phyloP scores from a whole-genome alignment of 2,329 filamentous ascomycete genomes.

The Leptographium galeiforme region DNA sequence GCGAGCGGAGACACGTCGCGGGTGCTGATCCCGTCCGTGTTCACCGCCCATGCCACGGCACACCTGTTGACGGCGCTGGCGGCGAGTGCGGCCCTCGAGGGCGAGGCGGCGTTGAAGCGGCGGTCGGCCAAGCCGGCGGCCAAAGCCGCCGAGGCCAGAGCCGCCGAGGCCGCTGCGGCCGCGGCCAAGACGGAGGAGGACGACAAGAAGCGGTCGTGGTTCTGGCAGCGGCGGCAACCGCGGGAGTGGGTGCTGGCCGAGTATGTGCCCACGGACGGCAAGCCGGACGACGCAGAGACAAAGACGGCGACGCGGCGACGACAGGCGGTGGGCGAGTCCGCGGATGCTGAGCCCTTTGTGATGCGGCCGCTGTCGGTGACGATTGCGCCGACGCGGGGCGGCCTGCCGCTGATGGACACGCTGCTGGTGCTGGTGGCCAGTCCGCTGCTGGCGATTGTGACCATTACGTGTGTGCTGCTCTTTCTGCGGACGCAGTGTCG shows the following conservation, averaged over 20 bases:
- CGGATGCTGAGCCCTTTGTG: too few relatives aligned
- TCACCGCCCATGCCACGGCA: constrained; percentile 89
- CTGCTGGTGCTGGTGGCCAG: constrained; percentile 93
- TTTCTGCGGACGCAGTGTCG: constrained; percentile 80
- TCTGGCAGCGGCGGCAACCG: constrained; percentile 4
- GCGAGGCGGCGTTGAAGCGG: neutral
- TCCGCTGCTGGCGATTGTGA: constrained; percentile 81
- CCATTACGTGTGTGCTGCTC: constrained; percentile 77
- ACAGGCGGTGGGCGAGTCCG: neutral
- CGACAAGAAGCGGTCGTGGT: neutral
- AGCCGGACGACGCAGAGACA: neutral
- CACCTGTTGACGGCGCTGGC: constrained; percentile 48
- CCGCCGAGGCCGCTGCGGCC: neutral
- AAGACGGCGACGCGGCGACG: neutral
- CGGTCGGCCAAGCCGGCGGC: neutral
- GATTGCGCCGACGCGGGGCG: constrained; percentile 77
- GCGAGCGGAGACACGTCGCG: constrained; percentile 94
- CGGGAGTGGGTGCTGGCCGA: constrained; percentile 11
- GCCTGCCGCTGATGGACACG: constrained; percentile 90
- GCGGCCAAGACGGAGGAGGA: neutral
- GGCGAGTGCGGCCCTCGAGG: constrained; percentile 1
- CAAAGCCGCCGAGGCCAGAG: neutral
- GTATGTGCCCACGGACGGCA: constrained; percentile 3
- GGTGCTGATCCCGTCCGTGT: constrained; percentile 83
- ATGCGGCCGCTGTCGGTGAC: constrained; percentile 74